These are phyloP conservation scores for Xylaria sp. DNA, from an alignment of 2,329 filamentous ascomycete genomes.

Conservation along the genomic window DNA sequence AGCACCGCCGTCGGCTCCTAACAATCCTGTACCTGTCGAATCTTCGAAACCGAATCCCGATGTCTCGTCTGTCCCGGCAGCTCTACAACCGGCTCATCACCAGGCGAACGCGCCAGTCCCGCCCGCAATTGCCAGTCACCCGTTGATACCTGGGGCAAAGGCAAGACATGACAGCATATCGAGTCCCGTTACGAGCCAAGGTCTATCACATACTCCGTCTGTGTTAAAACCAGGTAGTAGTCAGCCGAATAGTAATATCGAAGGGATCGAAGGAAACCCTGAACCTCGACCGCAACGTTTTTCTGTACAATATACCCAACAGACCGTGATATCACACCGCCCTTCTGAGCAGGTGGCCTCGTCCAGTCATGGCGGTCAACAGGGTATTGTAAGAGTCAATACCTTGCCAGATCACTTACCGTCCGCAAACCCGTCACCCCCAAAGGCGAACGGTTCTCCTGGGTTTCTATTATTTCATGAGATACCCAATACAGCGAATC, in stretches of 20 bases:
- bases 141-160: constrained; percentile 36
- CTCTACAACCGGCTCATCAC: constrained; percentile 35
- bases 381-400: constrained; percentile 40
- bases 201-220: constrained; percentile 34
- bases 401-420: constrained; percentile 35
- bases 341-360: constrained; percentile 7
- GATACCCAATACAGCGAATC: constrained; percentile 32
- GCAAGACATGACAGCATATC: constrained; percentile 44
- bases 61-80: constrained; percentile 32
- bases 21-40: constrained; percentile 21
- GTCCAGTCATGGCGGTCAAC: constrained; percentile 20
- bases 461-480: constrained; percentile 46
- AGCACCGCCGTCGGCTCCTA: constrained; percentile 38
- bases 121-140: constrained; percentile 17
- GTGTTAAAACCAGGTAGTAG: constrained; percentile 40
- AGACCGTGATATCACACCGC: constrained; percentile 5
- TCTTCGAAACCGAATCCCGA: constrained; percentile 15
- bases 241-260: constrained; percentile 16
- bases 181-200: constrained; percentile 1
- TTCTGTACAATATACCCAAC: constrained; percentile 6
- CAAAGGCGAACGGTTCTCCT: constrained; percentile 38
- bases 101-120: constrained; percentile 23
- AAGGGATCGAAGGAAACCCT: constrained; percentile 10
- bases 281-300: neutral
- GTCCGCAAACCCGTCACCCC: constrained; percentile 28